phyloP scores from a whole-genome alignment of 768 basidiomycete genomes.

The Amanita fuliginea region DNA sequence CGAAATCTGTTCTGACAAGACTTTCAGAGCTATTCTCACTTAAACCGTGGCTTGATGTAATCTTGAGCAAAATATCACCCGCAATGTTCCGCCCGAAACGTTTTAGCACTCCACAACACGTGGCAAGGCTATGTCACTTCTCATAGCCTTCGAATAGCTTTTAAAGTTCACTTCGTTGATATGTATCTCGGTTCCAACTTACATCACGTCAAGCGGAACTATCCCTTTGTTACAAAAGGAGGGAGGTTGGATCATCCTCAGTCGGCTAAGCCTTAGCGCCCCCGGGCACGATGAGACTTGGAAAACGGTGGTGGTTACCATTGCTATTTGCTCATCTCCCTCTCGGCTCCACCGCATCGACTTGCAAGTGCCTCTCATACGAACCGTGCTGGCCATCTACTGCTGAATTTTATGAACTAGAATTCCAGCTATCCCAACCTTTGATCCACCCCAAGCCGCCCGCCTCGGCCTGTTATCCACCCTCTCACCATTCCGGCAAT shows the following conservation, averaged over 20 bases:
- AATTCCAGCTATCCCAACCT: constrained; percentile 29
- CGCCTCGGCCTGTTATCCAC: constrained; percentile 30
- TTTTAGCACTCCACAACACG: no score
- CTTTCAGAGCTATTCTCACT: no score
- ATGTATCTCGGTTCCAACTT: no score
- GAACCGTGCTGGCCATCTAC: constrained; percentile 32
- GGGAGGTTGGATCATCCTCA: constrained; percentile 15
- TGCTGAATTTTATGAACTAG: constrained; percentile 19
- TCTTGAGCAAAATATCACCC: no score
- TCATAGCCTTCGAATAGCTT: no score
- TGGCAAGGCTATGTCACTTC: no score
- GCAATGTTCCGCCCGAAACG: no score
- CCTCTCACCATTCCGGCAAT: constrained; percentile 21
- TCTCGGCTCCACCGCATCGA: neutral
- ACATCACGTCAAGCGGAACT: constrained; percentile 7
- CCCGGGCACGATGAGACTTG: no score
- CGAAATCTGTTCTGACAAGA: no score
- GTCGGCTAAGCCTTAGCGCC: no score
- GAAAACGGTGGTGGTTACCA: neutral
- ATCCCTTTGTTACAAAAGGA: constrained; percentile 32
- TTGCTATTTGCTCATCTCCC: neutral
- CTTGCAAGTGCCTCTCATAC: constrained; percentile 28
- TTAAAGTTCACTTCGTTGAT: no score
- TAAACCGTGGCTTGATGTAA: no score
- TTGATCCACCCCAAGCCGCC: constrained; percentile 30